Percentiles rank a stretch among this genome's conserved stretches.
These are phyloP conservation scores for Isabelozyma rhagii DNA, from an alignment of 805 yeast genomes.

Conservation along the genomic window DNA sequence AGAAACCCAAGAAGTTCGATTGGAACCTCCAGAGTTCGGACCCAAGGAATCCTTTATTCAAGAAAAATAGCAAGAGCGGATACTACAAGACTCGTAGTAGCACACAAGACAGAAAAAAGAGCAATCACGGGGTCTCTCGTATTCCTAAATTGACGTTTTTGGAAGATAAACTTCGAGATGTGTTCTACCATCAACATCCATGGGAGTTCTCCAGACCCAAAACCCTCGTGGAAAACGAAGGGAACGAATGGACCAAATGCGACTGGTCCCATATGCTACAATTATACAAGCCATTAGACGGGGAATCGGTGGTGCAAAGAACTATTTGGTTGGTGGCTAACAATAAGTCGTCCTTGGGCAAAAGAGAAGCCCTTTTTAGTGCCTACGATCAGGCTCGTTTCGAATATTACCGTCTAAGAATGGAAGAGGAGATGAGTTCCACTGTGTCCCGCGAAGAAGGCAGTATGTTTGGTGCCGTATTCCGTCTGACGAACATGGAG, in stretches of 20 bases:
- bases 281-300: slow-evolving; percentile 71
- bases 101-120: slow-evolving; percentile 30
- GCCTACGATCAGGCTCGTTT: slow-evolving; percentile 85
- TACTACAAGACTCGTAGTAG: slow-evolving; percentile 48
- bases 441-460: slow-evolving; percentile 79
- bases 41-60: slow-evolving; percentile 20
- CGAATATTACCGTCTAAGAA: slow-evolving; percentile 84
- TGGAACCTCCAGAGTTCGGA: slow-evolving; percentile 22
- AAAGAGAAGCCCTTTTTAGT: slow-evolving; percentile 40
- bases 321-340: slow-evolving; percentile 33
- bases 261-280: slow-evolving; percentile 86
- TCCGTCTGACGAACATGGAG: slow-evolving; percentile 57
- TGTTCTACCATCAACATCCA: slow-evolving; percentile 91
- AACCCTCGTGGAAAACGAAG: slow-evolving; percentile 71
- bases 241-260: slow-evolving; percentile 48
- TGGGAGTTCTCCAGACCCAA: slow-evolving; percentile 97
- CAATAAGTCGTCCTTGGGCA: slow-evolving; percentile 14
- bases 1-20: slow-evolving; percentile 35
- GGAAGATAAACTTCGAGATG: slow-evolving; percentile 79
- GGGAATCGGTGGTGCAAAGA: slow-evolving; percentile 60
- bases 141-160: slow-evolving; percentile 55
- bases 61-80: slow-evolving; percentile 13
- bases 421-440: slow-evolving; percentile 76
- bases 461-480: slow-evolving; percentile 79
- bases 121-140: slow-evolving; percentile 39